Conservation (phyloP, 192 early-diverging fungal genomes). For the Rhizophlyctis rosea region DNA sequence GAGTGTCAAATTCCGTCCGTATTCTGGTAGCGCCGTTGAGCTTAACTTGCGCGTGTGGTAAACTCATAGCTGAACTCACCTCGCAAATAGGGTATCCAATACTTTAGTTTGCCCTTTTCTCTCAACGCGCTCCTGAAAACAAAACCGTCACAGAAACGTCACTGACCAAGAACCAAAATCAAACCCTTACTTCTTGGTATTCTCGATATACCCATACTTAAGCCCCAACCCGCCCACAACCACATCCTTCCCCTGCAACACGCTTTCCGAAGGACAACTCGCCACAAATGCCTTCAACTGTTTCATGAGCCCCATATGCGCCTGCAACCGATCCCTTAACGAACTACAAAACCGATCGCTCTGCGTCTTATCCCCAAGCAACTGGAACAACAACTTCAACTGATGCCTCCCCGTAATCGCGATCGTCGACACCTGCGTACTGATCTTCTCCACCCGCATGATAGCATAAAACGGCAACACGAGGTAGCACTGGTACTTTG, state of each 20-base stretch:
- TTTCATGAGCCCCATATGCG: conserved; percentile 73
- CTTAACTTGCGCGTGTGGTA: too few species aligned
- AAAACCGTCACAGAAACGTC: too few species aligned
- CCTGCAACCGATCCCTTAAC: conserved; percentile 68
- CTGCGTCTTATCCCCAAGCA: conserved; percentile 60
- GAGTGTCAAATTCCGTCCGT: conserved; percentile 87
- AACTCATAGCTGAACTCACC: not conserved
- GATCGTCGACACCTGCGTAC: conserved; percentile 66
- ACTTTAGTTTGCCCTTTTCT: conserved; percentile 69
- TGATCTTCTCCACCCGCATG: conserved; percentile 85
- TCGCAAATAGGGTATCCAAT: conserved; percentile 64
- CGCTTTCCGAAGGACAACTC: conserved; percentile 80
- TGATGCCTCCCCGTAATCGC: conserved; percentile 90
- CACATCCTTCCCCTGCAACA: conserved; percentile 57
- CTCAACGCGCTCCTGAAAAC: conserved; percentile 32
- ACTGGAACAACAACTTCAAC: conserved; percentile 79
- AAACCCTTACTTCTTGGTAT: conserved; percentile 61
- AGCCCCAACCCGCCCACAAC: conserved; percentile 62
- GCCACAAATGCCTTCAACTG: conserved; percentile 71
- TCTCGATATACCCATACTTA: conserved; percentile 71
- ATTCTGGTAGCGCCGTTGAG: conserved; percentile 44
- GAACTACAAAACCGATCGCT: conserved; percentile 81
- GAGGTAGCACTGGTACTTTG: conserved; percentile 68
- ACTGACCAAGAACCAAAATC: too few species aligned
- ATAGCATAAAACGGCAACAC: conserved; percentile 86